Evolutionary conservation across 768 basidiomycete species (phyloP), one percentile per base, ranked within the genome.

Genomic region (Daedaleopsis nitida): DNA sequence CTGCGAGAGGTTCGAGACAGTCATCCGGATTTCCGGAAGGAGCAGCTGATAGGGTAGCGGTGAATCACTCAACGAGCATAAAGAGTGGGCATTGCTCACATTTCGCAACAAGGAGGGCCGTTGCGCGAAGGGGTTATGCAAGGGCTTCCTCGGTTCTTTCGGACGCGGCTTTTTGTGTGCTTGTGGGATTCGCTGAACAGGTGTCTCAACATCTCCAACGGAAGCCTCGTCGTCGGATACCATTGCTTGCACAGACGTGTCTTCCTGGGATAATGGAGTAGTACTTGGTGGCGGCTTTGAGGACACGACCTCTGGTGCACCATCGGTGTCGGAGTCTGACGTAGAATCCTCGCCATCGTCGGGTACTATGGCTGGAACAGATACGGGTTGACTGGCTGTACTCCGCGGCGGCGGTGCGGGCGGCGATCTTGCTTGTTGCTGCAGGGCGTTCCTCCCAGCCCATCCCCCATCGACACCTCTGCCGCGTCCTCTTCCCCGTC

Each of bases 1-100:
- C 72, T 98, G 96, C 0, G 94, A 94, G 5, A 98, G 80, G 73
- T 95, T 95, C 1, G 94, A 96, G 5, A 95, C 82, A 0, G 95
- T 96, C 65, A 91, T 81, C 32, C 89, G 85, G 42, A 96, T 94
- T 70, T 96, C 94, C 13, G 89, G 91, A 19, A 89, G 77, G 5
- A 97, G 80, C 13, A 97, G 77, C 92, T 95, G 67, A 32, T 7
- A 32, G 27, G 32, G 55, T 35, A 57, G 23, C 7, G 24, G 16
- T 54, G 8, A 62, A 42, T 21, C 11, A 12, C 1, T 13, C 3
- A 32, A 32, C 19, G 55, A 9, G 8, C 17, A 17, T 19, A 24
- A 47, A 3, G 19, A 7, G 8, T 5, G 23, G 23, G 24, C n/a
- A 5, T 47, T 2, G 74, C 86, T 71, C 73, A 95, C 94, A 67